Percentiles rank a stretch among this genome's conserved stretches.
These are phyloP conservation scores for Botrytis deweyae DNA, from an alignment of 2,329 filamentous ascomycete species.

Conservation along the genomic window DNA sequence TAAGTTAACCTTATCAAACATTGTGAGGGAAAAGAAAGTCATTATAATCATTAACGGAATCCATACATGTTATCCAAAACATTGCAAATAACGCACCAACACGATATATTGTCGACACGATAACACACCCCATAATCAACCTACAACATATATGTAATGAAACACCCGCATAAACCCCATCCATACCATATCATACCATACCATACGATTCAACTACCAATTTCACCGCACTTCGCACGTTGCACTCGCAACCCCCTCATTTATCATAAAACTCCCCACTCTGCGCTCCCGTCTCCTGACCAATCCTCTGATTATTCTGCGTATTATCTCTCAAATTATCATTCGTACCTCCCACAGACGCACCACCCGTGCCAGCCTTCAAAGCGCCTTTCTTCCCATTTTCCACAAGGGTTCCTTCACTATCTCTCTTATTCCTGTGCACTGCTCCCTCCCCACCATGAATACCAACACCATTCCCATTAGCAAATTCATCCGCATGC, in stretches of 20 bases:
- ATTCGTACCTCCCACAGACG: neutral
- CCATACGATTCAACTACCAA: neutral
- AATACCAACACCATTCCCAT: neutral
- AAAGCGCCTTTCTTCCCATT: neutral
- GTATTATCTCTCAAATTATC: neutral
- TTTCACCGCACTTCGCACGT: too few relatives aligned
- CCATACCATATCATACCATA: neutral
- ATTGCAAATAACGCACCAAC: neutral
- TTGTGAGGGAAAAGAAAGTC: neutral
- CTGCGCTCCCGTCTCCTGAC: neutral
- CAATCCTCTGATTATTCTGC: constrained; percentile 7
- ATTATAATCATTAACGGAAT: neutral
- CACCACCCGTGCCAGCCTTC: neutral
- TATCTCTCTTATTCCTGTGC: neutral
- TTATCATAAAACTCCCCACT: neutral
- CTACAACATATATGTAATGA: neutral
- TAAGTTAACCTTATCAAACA: too few relatives aligned
- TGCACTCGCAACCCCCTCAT: neutral
- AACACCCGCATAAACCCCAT: neutral
- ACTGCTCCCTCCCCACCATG: neutral
- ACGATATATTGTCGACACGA: neutral
- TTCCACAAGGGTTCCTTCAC: constrained; percentile 5
- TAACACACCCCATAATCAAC: neutral
- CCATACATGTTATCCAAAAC: neutral
- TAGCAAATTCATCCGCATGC: constrained; percentile 10